A percentile compares a stretch with the other conserved stretches of the same genome.
These are phyloP conservation scores for Handroanthus guayacan DNA, from an alignment of 257 asterid genomes.

Conservation along the genomic window DNA sequence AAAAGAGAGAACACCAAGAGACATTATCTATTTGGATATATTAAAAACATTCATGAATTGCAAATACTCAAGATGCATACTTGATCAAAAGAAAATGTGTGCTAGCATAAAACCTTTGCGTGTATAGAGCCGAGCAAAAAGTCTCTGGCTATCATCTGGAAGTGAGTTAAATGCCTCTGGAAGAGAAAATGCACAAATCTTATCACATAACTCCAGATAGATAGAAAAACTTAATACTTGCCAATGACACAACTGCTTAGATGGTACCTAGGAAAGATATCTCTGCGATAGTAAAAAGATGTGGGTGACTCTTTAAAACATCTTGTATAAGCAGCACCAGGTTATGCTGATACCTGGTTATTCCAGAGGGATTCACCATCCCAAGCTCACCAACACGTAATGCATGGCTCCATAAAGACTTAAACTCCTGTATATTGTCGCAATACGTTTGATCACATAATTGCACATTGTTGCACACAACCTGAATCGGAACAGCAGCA, in stretches of 20 bases:
- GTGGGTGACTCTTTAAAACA: slow-evolving; percentile 66
- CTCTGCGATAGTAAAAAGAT: slow-evolving; percentile 71
- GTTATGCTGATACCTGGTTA: slow-evolving; percentile 71
- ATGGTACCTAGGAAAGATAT: slow-evolving; percentile 75
- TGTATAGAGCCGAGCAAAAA: slow-evolving; percentile 80
- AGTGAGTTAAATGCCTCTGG: slow-evolving; percentile 75
- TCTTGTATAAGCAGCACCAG: slow-evolving; percentile 71
- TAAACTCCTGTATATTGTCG: slow-evolving; percentile 51
- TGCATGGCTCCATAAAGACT: slow-evolving; percentile 63
- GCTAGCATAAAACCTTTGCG: slow-evolving; percentile 73
- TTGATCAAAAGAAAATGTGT: slow-evolving; percentile 27
- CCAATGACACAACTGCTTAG: slow-evolving; percentile 15
- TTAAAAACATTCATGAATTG: neutral
- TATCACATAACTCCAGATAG: slow-evolving; percentile 27
- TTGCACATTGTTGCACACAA: slow-evolving; percentile 53
- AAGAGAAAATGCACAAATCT: slow-evolving; percentile 36
- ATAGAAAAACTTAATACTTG: neutral
- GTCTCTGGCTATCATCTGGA: slow-evolving; percentile 86
- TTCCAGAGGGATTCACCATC: slow-evolving; percentile 57
- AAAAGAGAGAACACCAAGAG: neutral
- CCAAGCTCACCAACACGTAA: slow-evolving; percentile 57
- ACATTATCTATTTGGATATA: slow-evolving; percentile 1
- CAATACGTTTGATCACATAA: slow-evolving; percentile 39
- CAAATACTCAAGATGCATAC: slow-evolving; percentile 27
- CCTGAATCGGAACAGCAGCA: slow-evolving; percentile 74